A percentile compares a stretch with the other conserved stretches of the same genome.
phyloP scores from a whole-genome alignment of 495 filamentous ascomycete species.

The Annulohypoxylon maeteangense region DNA sequence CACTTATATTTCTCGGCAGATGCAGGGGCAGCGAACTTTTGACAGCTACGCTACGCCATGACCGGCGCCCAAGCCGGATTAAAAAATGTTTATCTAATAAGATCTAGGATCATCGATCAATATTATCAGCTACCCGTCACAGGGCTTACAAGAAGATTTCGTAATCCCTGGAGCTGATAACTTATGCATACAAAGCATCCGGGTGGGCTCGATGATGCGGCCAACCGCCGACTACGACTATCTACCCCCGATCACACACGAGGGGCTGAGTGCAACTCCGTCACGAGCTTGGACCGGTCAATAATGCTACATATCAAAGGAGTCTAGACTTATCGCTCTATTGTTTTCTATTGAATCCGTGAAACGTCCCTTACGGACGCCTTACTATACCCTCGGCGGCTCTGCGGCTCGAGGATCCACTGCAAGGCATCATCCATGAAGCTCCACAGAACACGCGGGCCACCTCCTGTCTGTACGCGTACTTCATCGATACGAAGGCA shows the following conservation, averaged over 20 bases:
- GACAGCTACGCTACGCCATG: neutral
- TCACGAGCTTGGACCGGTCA: conserved; percentile 1
- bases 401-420: conserved; percentile 17
- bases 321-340: conserved; percentile 15
- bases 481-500: conserved; percentile 29
- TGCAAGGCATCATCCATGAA: conserved; percentile 19
- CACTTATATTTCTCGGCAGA: conserved; percentile 23
- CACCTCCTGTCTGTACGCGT: conserved; percentile 28
- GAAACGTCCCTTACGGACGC: neutral
- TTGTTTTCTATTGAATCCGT: neutral
- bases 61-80: conserved; percentile 12
- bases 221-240: conserved; percentile 1
- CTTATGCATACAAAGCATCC: conserved; percentile 24
- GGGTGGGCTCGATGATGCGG: conserved; percentile 19
- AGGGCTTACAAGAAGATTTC: conserved; percentile 28
- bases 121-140: conserved; percentile 22
- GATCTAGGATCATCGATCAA: conserved; percentile 14
- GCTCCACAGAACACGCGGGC: conserved; percentile 21
- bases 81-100: conserved; percentile 28
- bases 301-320: conserved; percentile 17
- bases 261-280: conserved; percentile 16
- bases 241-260: neutral
- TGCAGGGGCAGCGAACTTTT: neutral
- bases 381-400: conserved; percentile 4
- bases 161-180: conserved; percentile 25